Conservation (phyloP, 2,329 filamentous ascomycete species). For the Amphichorda felina region DNA sequence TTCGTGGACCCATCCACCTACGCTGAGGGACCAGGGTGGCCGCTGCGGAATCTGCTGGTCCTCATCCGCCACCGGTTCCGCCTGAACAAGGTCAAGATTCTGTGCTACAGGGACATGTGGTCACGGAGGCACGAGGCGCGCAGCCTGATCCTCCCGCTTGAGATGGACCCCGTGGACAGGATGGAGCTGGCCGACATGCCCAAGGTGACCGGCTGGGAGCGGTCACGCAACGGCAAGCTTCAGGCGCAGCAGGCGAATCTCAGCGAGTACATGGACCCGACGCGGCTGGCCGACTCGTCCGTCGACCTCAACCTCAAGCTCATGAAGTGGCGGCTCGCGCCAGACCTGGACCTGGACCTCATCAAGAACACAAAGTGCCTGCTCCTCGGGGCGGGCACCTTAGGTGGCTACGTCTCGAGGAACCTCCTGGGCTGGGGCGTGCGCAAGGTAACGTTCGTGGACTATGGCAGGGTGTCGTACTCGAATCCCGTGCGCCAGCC, state of each 20-base stretch:
- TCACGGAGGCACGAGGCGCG: conserved; percentile 65
- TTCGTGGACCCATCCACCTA: conserved; percentile 95
- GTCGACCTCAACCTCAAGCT: conserved; percentile 95
- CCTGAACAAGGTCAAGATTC: conserved; percentile 64
- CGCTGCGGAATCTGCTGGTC: conserved; percentile 77
- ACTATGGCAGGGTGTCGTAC: conserved; percentile 86
- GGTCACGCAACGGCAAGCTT: conserved; percentile 67
- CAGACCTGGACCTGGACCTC: conserved; percentile 71
- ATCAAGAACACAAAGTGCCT: conserved; percentile 88
- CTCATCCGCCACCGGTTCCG: conserved; percentile 74
- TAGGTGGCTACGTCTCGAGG: conserved; percentile 87
- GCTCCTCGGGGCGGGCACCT: conserved; percentile 79
- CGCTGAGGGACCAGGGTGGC: conserved; percentile 79
- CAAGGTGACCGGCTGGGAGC: conserved; percentile 92
- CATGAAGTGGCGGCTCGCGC: conserved; percentile 97
- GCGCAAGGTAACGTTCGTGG: conserved; percentile 87
- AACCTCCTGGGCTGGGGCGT: conserved; percentile 95
- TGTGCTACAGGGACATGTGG: conserved; percentile 84
- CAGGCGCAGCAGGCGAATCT: conserved; percentile 69
- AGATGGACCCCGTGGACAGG: conserved; percentile 37
- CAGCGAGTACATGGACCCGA: conserved; percentile 87
- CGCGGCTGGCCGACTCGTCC: conserved; percentile 77
- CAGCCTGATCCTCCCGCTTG: conserved; percentile 64
- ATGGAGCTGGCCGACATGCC: conserved; percentile 49
- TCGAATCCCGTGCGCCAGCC: conserved; percentile 95